These are phyloP conservation scores for Fusarium nisikadoi DNA, from an alignment of 2,329 filamentous ascomycete species.

Conservation along the genomic window DNA sequence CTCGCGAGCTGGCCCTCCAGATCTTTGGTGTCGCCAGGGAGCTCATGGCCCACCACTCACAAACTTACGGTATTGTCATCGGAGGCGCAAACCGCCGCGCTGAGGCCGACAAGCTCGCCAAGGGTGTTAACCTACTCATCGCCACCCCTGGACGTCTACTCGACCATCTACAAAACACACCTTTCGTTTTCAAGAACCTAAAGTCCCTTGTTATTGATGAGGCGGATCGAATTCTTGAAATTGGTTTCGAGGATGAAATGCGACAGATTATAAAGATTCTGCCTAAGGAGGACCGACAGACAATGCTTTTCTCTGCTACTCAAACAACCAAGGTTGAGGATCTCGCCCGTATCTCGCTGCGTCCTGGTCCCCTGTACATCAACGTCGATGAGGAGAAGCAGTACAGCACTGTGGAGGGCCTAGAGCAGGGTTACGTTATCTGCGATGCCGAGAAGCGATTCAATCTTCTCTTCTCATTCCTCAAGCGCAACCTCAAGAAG, in stretches of 20 bases:
- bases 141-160: conserved; percentile 92
- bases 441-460: conserved; percentile 96
- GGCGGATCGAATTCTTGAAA: conserved; percentile 94
- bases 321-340: conserved; percentile 99
- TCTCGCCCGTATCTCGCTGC: conserved; percentile 90
- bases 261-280: conserved; percentile 94
- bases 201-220: conserved; percentile 95
- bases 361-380: conserved; percentile 92
- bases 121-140: conserved; percentile 94
- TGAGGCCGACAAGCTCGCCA: conserved; percentile 92
- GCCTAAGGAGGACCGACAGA: conserved; percentile 87
- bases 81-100: conserved; percentile 91
- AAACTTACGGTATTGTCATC: conserved; percentile 94
- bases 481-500: conserved; percentile 90
- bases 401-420: conserved; percentile 89
- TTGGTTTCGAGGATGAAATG: conserved; percentile 99
- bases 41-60: conserved; percentile 92
- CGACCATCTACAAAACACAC: conserved; percentile 93
- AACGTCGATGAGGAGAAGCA: conserved; percentile 93
- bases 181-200: conserved; percentile 91
- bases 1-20: conserved; percentile 91
- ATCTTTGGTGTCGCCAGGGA: conserved; percentile 96
- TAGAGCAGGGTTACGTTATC: conserved; percentile 96
- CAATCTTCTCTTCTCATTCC: conserved; percentile 90
- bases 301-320: conserved; percentile 98